Base-by-base conservation (phyloP, 225 moss, liverwort and hornwort species). In the Anthoceros angustus region DNA sequence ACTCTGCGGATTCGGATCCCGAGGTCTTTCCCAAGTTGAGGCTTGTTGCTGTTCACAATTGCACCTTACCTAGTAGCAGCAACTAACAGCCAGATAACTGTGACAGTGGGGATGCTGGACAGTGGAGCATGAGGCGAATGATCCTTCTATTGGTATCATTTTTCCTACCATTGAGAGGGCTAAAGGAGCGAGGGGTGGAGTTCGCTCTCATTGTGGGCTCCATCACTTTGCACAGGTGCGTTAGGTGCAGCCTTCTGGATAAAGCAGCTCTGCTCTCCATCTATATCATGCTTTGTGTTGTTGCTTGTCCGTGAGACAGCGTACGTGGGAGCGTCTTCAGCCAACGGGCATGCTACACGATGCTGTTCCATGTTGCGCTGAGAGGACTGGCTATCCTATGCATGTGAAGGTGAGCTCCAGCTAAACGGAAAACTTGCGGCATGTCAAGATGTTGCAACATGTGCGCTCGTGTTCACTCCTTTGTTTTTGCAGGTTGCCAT, bases 61-160 rank as follows among this genome's bases (percentile, higher is more conserved):
- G 8, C 5, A 38, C 8, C 25, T 0, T 10, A 0, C 41, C 24
- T 16, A 24, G 4, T 9, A 6, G 39, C 2, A 40, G 32, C 15
- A 43, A 9, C 41, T 67, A 25, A 42, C 42, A 25, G 12, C 12
- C 42, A 5, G 11, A 41, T 9, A 10, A 8, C 5, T 25, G 39
- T 62, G 66, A 32, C 73, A 82, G 81, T 82, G 81, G 81, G 78
- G 78, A 32, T 62, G 69, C 38, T 82, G 81, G 81, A 82, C 81
- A 69, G 70, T 65, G 61, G 69, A 74, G 48, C 73, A 82, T 62
- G 81, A 82, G 74, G 73, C 68, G 9, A 71, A 67, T 24, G 10
- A 68, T 67, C 81, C 81, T 7, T 81, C 81, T 2, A 76, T 81
- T 66, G 78, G 78, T 12, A 55, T 81, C 41, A 75, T 81, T 12